Evolutionary conservation across 257 asterid species (phyloP).

Genomic region (Misopates orontium): DNA sequence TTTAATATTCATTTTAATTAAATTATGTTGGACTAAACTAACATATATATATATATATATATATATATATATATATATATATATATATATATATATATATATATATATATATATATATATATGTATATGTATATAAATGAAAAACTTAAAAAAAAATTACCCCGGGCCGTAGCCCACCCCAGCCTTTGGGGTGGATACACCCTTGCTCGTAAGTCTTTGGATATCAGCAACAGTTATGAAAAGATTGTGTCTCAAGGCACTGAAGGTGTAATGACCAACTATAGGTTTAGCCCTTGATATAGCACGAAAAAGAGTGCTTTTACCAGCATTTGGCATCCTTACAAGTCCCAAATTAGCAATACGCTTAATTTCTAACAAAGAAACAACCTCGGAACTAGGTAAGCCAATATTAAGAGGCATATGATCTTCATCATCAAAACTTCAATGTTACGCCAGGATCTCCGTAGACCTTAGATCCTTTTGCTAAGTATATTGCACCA

Average conservation of each 20-base stretch:
- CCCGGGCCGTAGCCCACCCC: too few relatives aligned
- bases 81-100: too few relatives aligned
- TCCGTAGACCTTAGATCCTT: constrained; percentile 29
- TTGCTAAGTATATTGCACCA: constrained; percentile 58
- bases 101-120: too few relatives aligned
- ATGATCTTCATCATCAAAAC: constrained; percentile 36
- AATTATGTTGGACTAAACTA: too few relatives aligned
- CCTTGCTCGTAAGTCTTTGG: constrained; percentile 87
- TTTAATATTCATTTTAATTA: too few relatives aligned
- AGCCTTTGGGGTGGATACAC: too few relatives aligned
- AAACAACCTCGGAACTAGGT: constrained; percentile 69
- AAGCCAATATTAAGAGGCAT: constrained; percentile 41
- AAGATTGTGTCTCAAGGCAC: constrained; percentile 81
- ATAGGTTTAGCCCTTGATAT: constrained; percentile 80
- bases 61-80: too few relatives aligned
- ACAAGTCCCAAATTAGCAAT: constrained; percentile 95
- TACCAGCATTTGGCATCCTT: constrained; percentile 96
- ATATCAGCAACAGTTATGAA: constrained; percentile 88
- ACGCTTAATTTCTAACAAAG: constrained; percentile 81
- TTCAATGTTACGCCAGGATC: constrained; percentile 30
- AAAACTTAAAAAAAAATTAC: too few relatives aligned
- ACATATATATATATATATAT: too few relatives aligned
- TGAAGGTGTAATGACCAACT: constrained; percentile 91
- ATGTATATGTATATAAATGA: too few relatives aligned
- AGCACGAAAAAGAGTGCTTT: constrained; percentile 94